Conservation (phyloP, 495 filamentous ascomycete genomes). For the Aspergillus avenaceus region DNA sequence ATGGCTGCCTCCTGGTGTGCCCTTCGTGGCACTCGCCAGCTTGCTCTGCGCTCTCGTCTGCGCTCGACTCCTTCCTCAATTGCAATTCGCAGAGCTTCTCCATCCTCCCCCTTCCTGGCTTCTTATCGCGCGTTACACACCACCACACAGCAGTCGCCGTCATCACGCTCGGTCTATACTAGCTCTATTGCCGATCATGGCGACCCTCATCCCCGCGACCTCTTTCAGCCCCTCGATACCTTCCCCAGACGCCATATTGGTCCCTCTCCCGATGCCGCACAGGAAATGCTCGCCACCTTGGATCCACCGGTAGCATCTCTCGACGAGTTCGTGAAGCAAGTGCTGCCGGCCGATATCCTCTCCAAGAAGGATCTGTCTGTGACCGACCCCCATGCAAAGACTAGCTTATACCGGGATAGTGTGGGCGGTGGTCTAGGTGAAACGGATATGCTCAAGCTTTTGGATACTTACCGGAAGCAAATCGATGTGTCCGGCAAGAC, state of each 20-base stretch:
- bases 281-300: slow-evolving; percentile 77
- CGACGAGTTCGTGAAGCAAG: slow-evolving; percentile 86
- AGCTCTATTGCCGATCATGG: slow-evolving; percentile 40
- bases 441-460: slow-evolving; percentile 58
- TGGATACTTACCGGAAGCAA: slow-evolving; percentile 60
- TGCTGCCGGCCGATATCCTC: slow-evolving; percentile 80
- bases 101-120: slow-evolving; percentile 24
- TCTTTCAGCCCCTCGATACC: slow-evolving; percentile 53
- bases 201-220: slow-evolving; percentile 38
- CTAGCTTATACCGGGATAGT: slow-evolving; percentile 37
- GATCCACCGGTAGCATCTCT: slow-evolving; percentile 69
- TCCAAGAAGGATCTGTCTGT: slow-evolving; percentile 55
- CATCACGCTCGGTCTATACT: slow-evolving; percentile 34
- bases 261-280: slow-evolving; percentile 65
- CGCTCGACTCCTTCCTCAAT: slow-evolving; percentile 25
- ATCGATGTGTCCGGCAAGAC: slow-evolving; percentile 53
- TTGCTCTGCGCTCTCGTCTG: slow-evolving; percentile 35
- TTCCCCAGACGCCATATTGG: slow-evolving; percentile 93
- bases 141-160: slow-evolving; percentile 19
- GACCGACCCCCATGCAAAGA: slow-evolving; percentile 33
- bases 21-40: slow-evolving; percentile 40
- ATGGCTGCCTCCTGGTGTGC: slow-evolving; percentile 43
- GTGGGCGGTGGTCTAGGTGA: slow-evolving; percentile 60
- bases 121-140: slow-evolving; percentile 25
- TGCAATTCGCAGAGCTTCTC: slow-evolving; percentile 24